A percentile compares a stretch with the other conserved stretches of the same genome.
These are phyloP conservation scores for Pythium rhizo-oryzae DNA, from an alignment of 352 stramenopile genomes.

Conservation along the genomic window DNA sequence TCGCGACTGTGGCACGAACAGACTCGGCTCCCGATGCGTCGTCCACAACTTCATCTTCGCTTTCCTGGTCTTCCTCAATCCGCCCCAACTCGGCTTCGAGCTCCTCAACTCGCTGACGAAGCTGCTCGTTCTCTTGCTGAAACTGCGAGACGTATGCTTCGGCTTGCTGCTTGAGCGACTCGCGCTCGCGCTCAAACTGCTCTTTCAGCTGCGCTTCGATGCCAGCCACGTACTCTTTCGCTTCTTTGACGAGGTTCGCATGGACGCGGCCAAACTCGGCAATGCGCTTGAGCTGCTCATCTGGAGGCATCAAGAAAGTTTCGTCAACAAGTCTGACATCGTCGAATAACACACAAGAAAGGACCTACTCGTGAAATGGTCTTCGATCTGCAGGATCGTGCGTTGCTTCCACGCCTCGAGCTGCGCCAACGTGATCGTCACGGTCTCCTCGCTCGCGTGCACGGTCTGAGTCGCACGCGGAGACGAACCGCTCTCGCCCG, in stretches of 20 bases:
- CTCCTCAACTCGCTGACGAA: constrained; percentile 30
- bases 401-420: constrained; percentile 67
- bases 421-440: constrained; percentile 45
- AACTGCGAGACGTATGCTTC: constrained; percentile 58
- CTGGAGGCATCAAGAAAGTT: constrained; percentile 24
- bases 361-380: constrained; percentile 67
- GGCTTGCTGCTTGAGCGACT: constrained; percentile 44
- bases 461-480: too few species aligned
- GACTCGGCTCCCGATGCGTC: neutral
- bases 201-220: constrained; percentile 54
- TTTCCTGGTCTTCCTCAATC: constrained; percentile 4
- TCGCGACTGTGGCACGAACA: neutral
- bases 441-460: constrained; percentile 27
- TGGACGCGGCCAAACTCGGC: constrained; percentile 76
- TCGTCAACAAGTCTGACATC: neutral
- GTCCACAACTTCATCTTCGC: neutral
- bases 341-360: neutral
- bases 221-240: constrained; percentile 63
- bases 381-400: constrained; percentile 61
- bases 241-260: constrained; percentile 63
- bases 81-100: constrained; percentile 36
- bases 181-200: constrained; percentile 55
- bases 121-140: constrained; percentile 43
- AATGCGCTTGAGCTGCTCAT: constrained; percentile 81
- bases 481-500: neutral